A percentile compares a stretch with the other conserved stretches of the same genome.
These are phyloP conservation scores for Berberis vulgaris DNA, from an alignment of 164 flowering plant genomes.

Conservation along the genomic window DNA sequence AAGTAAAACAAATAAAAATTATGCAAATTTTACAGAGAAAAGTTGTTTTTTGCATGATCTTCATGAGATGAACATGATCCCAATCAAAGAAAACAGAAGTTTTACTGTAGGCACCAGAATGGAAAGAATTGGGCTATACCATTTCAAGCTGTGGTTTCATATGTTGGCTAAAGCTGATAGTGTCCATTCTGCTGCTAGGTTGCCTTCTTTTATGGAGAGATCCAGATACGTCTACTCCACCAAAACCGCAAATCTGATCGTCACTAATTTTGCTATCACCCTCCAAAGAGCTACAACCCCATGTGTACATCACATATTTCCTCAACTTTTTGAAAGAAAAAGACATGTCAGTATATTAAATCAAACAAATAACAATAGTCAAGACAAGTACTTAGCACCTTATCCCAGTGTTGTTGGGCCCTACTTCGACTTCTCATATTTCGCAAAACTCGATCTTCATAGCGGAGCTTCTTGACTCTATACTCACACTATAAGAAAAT, in stretches of 20 bases:
- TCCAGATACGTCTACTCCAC: slow-evolving; percentile 16
- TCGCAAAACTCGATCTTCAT: slow-evolving; percentile 63
- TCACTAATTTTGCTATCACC: slow-evolving; percentile 19
- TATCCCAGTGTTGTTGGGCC: slow-evolving; percentile 81
- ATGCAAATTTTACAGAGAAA: not conserved
- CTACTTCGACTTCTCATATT: slow-evolving; percentile 57
- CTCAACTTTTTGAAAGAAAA: slow-evolving; percentile 46
- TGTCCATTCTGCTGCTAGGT: slow-evolving; percentile 14
- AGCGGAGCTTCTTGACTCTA: slow-evolving; percentile 71
- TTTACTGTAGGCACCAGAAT: not conserved
- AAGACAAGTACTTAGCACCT: slow-evolving; percentile 28
- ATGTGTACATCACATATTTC: slow-evolving; percentile 83
- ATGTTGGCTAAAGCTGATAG: slow-evolving; percentile 28
- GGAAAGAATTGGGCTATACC: slow-evolving; percentile 23
- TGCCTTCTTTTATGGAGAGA: slow-evolving; percentile 31
- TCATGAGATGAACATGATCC: not conserved
- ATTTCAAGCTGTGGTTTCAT: slow-evolving; percentile 20
- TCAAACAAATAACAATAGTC: not conserved
- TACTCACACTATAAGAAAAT: slow-evolving; percentile 55
- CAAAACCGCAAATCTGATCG: slow-evolving; percentile 21
- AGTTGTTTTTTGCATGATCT: not conserved
- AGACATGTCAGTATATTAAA: no score
- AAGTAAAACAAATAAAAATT: not conserved
- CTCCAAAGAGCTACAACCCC: slow-evolving; percentile 43
- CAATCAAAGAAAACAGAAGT: not conserved